Conservation (phyloP, 345 rosid genomes). For the Isatis tinctoria region DNA sequence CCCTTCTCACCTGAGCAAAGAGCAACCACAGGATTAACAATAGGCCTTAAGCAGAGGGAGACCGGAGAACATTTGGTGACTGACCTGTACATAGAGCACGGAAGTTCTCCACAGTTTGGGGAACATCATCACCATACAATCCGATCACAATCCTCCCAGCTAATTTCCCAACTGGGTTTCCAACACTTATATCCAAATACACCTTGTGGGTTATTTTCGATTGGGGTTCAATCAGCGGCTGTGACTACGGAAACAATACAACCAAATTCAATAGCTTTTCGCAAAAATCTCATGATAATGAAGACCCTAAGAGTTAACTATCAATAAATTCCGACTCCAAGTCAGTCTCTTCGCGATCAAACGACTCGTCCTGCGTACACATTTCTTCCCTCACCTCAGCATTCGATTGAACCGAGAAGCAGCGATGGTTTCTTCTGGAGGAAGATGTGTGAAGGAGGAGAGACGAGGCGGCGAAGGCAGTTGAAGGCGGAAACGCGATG, state of each 20-base stretch:
- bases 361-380: not conserved
- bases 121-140: constrained; percentile 90
- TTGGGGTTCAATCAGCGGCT: constrained; percentile 50
- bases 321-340: not conserved
- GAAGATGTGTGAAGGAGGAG: constrained; percentile 36
- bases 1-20: constrained; percentile 99
- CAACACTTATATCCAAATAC: constrained; percentile 87
- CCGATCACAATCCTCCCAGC: constrained; percentile 92
- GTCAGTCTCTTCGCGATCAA: not conserved
- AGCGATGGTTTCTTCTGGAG: constrained; percentile 32
- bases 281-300: not conserved
- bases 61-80: too few relatives aligned
- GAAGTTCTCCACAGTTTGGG: constrained; percentile 91
- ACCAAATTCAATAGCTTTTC: not conserved
- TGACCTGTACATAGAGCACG: constrained; percentile 96
- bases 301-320: not conserved
- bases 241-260: not conserved
- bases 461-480: constrained; percentile 39
- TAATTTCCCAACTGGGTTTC: constrained; percentile 84
- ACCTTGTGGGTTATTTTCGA: constrained; percentile 89
- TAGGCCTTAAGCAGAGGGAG: too few relatives aligned
- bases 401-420: constrained; percentile 51
- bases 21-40: too few relatives aligned
- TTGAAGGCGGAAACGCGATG: constrained; percentile 30
- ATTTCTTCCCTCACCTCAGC: constrained; percentile 52